Evolutionary conservation across 202 grass and related monocot species (phyloP), one percentile per base, ranked within the genome.

Genomic region (Schoenoplectus tabernaemontani): DNA sequence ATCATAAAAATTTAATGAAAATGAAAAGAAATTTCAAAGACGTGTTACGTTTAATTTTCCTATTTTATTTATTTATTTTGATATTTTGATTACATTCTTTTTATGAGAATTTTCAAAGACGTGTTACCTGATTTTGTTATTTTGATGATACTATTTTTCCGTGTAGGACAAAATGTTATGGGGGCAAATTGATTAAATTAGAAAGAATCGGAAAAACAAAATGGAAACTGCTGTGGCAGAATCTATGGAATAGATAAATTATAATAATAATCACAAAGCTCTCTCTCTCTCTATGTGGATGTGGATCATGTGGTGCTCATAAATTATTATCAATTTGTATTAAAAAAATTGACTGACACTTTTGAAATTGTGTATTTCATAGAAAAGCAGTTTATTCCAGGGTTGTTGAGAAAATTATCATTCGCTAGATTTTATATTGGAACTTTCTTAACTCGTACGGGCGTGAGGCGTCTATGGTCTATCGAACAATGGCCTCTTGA

Each of bases 81-180:
- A 72, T 16, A 12, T 46, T 30, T 50, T 50, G 0, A 32, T 72
- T 17, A 4, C 23, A 8, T 5, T 41, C 7, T 43, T 42, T 67
- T 17, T 16, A 50, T 72, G 2, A 28, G 13, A 16, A 9, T 4
- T 75, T 75, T 53, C 70, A 75, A 75, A 72, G 24, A 16, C 68
- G 68, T 72, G 43, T 72, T 30, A 30, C 24, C 68, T 72, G 68
- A 72, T 50, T 72, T 72, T 30, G 47, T 74, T 53, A 10, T 72
- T 53, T 8, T 9, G 12, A 17, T 10, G 11, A n/a, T 64, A 38
- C 7, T 16, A 56, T 72, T 26, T 63, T 63, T 34, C 4, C 39
- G 64, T 53, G 24, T 15, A 74, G 67, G 19, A 41, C 15, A 51
- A 74, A 74, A 51, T 53, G 2, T 33, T 34, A 53, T 17, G 23